Evolutionary conservation across 2,329 filamentous ascomycete species (phyloP).

Genomic region (Pseudogymnoascus sp.): DNA sequence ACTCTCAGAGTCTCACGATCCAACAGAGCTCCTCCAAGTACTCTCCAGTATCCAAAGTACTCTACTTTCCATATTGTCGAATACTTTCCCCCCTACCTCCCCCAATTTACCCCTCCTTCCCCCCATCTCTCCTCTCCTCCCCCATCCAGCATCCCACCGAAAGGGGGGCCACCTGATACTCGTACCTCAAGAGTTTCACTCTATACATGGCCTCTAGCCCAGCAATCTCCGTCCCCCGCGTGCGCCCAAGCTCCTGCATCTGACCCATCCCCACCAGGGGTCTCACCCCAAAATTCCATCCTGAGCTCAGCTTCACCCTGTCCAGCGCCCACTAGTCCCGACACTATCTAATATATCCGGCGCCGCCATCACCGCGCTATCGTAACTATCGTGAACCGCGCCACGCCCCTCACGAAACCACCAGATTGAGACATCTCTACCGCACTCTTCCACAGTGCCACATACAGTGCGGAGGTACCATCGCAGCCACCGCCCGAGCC

Average conservation of each 20-base stretch:
- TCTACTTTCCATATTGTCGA: not conserved
- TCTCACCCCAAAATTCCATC: conserved; percentile 6
- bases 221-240: conserved; percentile 6
- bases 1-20: not conserved
- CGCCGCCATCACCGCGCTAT: not conserved
- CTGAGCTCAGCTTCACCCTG: conserved; percentile 3
- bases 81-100: not conserved
- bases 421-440: not conserved
- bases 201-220: not conserved
- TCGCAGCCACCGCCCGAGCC: not conserved
- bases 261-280: not conserved
- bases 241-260: conserved; percentile 4
- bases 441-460: not conserved
- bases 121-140: conserved; percentile 1
- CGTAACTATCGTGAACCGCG: conserved; percentile 2
- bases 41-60: not conserved
- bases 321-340: not conserved
- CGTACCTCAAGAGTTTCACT: not conserved
- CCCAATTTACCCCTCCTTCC: not conserved
- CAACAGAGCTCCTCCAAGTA: not conserved
- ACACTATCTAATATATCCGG: conserved; percentile 3
- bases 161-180: not conserved
- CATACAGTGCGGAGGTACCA: not conserved
- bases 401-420: not conserved
- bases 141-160: not conserved